phyloP scores from a whole-genome alignment of 768 basidiomycete genomes.

The Suillus sp. region DNA sequence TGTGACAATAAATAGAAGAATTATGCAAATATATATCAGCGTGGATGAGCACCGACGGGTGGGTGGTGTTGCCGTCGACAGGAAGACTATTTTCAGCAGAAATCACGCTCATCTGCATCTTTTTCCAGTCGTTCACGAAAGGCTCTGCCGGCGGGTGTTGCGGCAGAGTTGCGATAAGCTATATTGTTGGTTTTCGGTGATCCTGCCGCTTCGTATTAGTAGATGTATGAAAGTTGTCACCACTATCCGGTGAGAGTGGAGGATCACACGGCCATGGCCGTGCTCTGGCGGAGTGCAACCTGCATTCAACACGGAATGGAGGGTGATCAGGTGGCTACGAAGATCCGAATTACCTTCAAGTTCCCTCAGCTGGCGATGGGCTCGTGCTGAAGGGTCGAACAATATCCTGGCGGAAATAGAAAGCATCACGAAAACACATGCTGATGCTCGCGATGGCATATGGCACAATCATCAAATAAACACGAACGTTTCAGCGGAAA shows the following conservation, averaged over 20 bases:
- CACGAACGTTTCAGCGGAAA: slow-evolving; percentile 6
- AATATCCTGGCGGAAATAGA: slow-evolving; percentile 9
- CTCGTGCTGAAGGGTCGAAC: neutral
- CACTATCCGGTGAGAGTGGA: neutral
- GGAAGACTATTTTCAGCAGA: neutral
- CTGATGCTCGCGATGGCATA: slow-evolving; percentile 8
- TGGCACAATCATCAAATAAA: slow-evolving; percentile 9
- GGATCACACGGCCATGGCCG: neutral
- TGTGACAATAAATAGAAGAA: neutral
- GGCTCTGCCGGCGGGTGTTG: neutral
- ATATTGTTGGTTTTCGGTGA: neutral
- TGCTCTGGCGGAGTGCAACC: neutral
- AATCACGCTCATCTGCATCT: neutral
- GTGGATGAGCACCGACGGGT: neutral
- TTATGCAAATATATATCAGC: neutral
- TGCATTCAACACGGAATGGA: neutral
- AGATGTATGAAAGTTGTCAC: neutral
- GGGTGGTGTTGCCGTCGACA: neutral
- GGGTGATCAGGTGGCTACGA: neutral
- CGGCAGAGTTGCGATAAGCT: neutral
- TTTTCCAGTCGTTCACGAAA: neutral
- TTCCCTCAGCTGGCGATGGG: neutral
- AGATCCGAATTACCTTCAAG: neutral
- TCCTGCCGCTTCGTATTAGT: neutral
- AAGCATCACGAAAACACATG: slow-evolving; percentile 7